Evolutionary conservation across 371 early-diverging fungal genomes (phyloP).

Genomic region (Conidiobolus incongruus): DNA sequence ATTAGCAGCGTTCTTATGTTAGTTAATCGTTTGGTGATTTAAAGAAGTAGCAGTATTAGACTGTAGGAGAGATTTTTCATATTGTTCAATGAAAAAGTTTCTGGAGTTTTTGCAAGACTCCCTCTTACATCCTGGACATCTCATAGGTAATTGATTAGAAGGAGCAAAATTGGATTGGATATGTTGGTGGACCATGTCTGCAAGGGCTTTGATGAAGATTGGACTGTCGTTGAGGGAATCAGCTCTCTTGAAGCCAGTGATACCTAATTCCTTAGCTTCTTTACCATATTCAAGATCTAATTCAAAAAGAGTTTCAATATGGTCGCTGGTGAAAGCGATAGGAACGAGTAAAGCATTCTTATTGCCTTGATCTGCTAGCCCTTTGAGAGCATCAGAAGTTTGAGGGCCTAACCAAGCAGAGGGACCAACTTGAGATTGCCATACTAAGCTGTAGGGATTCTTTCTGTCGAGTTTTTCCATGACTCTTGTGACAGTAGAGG

Average conservation of each 20-base stretch:
- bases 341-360: conserved; percentile 70
- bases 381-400: conserved; percentile 56
- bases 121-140: conserved; percentile 64
- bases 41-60: background rate
- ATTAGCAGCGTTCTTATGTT: background rate
- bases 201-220: conserved; percentile 68
- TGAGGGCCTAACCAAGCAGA: conserved; percentile 80
- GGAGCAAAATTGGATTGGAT: conserved; percentile 19
- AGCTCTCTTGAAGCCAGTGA: conserved; percentile 60
- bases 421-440: conserved; percentile 95
- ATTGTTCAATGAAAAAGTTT: conserved; percentile 23
- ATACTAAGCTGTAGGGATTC: conserved; percentile 82
- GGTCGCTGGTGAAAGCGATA: conserved; percentile 89
- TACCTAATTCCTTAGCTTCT: conserved; percentile 57
- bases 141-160: conserved; percentile 41
- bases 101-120: conserved; percentile 43
- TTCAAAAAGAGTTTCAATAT: conserved; percentile 91
- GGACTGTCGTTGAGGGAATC: conserved; percentile 82
- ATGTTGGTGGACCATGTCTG: conserved; percentile 62
- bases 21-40: background rate
- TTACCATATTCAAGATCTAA: conserved; percentile 77
- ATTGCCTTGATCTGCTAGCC: conserved; percentile 45
- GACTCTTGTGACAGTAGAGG: conserved; percentile 69
- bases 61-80: background rate
- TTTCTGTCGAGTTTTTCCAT: conserved; percentile 37